Base-by-base conservation (phyloP, 495 filamentous ascomycete genomes). In the Wilcoxina mikolae region DNA sequence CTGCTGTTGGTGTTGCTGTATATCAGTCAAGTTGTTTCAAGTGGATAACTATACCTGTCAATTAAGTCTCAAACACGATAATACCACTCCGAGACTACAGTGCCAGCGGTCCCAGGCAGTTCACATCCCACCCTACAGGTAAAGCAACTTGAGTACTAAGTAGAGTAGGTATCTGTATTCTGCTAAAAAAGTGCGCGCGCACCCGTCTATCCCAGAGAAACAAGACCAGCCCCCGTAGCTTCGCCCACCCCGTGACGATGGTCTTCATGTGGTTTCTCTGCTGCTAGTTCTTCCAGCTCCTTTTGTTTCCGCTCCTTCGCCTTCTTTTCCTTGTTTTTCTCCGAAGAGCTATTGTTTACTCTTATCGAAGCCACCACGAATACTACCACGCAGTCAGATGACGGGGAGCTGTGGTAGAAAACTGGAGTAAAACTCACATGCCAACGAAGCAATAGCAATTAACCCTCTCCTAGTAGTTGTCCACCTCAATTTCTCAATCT, bases 401-500 rank as follows among this genome's bases (percentile, higher is more conserved):
- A 17, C 23, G 10, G 22, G 24, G 3, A 31, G 11, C 3, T 24
- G 4, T 10, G 18, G 25, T 2, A 31, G 27, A 20, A 3, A 11
- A 2, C 3, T 4, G 25, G 23, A 64, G 64, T 18, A 33, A 20
- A 42, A 55, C 58, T 29, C 56, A 69, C 67, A 41, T 12, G 67
- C 68, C 28, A 69, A 50, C 0, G 55, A 45, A 15, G 51, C 76
- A 61, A 98, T 82, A 2, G 88, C 85, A 57, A 89, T 72, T 3
- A 86, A 87, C 18, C 89, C 87, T 31, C 90, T 75, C 45, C 89
- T 72, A 7, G 93, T 95, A 22, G 95, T 70, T 42, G 94, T 79
- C 90, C 89, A 95, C 50, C 91, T 72, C 31, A 99, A 61, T 1
- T 82, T 84, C 67, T 99, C 91, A 42, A 95, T 86, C 60, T 95